These are phyloP conservation scores for Chrysoporthe deuterocubensis DNA, from an alignment of 2,329 filamentous ascomycete genomes.

Conservation along the genomic window DNA sequence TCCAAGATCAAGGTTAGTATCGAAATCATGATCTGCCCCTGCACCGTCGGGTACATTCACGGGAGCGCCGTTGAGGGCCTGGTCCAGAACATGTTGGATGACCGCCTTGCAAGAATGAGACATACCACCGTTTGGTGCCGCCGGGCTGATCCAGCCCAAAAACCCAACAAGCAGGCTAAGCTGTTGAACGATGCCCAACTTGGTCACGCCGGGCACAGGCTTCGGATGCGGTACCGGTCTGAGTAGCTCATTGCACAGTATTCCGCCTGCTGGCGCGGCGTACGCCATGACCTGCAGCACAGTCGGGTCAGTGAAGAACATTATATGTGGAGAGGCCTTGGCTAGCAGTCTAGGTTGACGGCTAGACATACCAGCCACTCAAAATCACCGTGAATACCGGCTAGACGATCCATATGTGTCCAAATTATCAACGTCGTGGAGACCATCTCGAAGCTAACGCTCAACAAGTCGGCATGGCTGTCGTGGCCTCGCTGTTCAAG, in stretches of 20 bases:
- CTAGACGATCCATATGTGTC: conserved; percentile 53
- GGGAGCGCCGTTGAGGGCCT: conserved; percentile 47
- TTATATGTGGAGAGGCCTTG: not conserved
- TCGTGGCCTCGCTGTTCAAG: conserved; percentile 49
- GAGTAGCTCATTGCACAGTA: conserved; percentile 55
- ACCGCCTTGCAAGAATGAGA: conserved; percentile 50
- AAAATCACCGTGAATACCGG: conserved; percentile 46
- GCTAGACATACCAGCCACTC: conserved; percentile 51
- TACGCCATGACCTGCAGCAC: conserved; percentile 50
- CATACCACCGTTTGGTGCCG: conserved; percentile 53
- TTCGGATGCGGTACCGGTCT: conserved; percentile 43
- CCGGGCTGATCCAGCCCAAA: conserved; percentile 54
- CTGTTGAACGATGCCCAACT: conserved; percentile 55
- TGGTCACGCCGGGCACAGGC: conserved; percentile 43
- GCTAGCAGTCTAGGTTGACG: not conserved
- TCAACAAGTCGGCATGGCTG: conserved; percentile 45
- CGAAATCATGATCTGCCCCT: conserved; percentile 35
- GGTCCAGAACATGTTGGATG: conserved; percentile 56
- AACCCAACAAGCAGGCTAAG: conserved; percentile 56
- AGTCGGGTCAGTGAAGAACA: not conserved
- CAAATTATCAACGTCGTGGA: conserved; percentile 51
- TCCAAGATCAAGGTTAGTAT: conserved; percentile 35
- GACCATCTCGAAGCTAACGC: conserved; percentile 53
- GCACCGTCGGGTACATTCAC: conserved; percentile 34
- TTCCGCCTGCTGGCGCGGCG: conserved; percentile 53